phyloP scores from a whole-genome alignment of 169 alveolate genomes.

The Neospora caninum region DNA sequence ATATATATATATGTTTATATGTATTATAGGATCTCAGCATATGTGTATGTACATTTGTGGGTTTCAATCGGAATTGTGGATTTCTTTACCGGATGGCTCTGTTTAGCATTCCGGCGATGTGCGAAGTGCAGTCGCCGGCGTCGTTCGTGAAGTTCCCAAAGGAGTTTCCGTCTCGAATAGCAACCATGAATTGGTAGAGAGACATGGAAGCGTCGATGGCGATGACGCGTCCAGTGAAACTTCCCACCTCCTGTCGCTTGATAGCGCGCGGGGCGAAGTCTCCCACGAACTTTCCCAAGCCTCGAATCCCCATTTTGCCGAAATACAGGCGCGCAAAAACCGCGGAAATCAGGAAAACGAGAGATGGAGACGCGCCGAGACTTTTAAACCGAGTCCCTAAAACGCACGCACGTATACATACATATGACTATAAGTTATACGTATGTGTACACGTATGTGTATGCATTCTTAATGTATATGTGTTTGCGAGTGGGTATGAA shows the following conservation, averaged over 20 bases:
- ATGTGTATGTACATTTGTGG: background rate
- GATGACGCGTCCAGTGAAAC: slow-evolving; percentile 87
- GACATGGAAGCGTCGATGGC: slow-evolving; percentile 97
- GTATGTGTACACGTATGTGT: too few relatives aligned
- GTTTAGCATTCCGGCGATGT: slow-evolving; percentile 89
- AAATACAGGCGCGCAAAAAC: background rate
- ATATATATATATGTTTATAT: background rate
- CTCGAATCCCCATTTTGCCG: slow-evolving; percentile 64
- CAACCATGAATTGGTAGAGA: slow-evolving; percentile 93
- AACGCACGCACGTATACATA: too few relatives aligned
- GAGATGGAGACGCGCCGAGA: background rate
- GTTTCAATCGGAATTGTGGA: too few relatives aligned
- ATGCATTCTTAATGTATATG: too few relatives aligned
- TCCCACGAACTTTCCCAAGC: slow-evolving; percentile 70
- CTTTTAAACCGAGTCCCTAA: too few relatives aligned
- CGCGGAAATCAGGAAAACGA: background rate
- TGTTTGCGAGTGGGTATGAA: too few relatives aligned
- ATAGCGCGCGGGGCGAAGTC: slow-evolving; percentile 72
- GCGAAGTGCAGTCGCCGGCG: slow-evolving; percentile 93
- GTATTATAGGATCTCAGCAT: too few relatives aligned
- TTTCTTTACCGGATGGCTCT: slow-evolving; percentile 80
- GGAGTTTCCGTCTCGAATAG: slow-evolving; percentile 86
- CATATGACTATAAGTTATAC: too few relatives aligned
- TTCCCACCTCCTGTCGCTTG: slow-evolving; percentile 74
- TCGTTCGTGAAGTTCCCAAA: slow-evolving; percentile 86